Percentiles rank a stretch among this genome's conserved stretches.
Conservation (phyloP, 768 basidiomycete genomes). For the Gelatoporia subvermispora region DNA sequence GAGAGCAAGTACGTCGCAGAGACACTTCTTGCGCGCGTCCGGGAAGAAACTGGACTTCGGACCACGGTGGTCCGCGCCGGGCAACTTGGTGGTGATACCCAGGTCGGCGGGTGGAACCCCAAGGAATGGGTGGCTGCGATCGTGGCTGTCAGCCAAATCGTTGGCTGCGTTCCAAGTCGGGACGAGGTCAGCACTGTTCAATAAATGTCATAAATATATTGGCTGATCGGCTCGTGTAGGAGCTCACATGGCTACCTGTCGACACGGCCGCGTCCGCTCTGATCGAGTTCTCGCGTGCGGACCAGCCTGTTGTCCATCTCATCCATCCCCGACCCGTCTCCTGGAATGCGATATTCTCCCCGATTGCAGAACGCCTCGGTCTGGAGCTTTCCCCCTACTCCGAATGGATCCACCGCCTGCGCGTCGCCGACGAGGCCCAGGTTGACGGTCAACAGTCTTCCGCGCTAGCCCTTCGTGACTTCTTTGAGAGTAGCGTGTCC, state of each 20-base stretch:
- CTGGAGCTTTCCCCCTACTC: slow-evolving; percentile 21
- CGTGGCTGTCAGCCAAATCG: slow-evolving; percentile 24
- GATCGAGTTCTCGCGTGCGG: slow-evolving; percentile 22
- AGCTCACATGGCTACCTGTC: slow-evolving; percentile 39
- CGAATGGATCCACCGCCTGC: slow-evolving; percentile 17
- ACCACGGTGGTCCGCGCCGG: slow-evolving; percentile 39
- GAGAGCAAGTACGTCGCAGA: slow-evolving; percentile 43
- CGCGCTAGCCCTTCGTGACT: too few relatives aligned
- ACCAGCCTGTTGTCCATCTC: slow-evolving; percentile 27
- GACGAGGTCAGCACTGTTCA: slow-evolving; percentile 26
- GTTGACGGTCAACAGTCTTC: too few relatives aligned
- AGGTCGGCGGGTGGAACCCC: slow-evolving; percentile 38
- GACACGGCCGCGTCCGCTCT: slow-evolving; percentile 32
- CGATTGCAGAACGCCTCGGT: slow-evolving; percentile 12
- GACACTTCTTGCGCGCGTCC: slow-evolving; percentile 31
- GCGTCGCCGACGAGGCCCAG: too few relatives aligned
- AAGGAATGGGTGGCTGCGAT: slow-evolving; percentile 45
- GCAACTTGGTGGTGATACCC: slow-evolving; percentile 37
- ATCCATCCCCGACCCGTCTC: slow-evolving; percentile 32
- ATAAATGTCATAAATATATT: neutral
- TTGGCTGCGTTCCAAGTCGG: slow-evolving; percentile 27
- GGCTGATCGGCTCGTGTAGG: slow-evolving; percentile 16
- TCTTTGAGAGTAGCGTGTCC: too few relatives aligned
- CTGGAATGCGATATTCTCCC: slow-evolving; percentile 21
- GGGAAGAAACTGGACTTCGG: slow-evolving; percentile 29